phyloP scores from a whole-genome alignment of 257 asterid genomes.

The Solanum dulcamara region DNA sequence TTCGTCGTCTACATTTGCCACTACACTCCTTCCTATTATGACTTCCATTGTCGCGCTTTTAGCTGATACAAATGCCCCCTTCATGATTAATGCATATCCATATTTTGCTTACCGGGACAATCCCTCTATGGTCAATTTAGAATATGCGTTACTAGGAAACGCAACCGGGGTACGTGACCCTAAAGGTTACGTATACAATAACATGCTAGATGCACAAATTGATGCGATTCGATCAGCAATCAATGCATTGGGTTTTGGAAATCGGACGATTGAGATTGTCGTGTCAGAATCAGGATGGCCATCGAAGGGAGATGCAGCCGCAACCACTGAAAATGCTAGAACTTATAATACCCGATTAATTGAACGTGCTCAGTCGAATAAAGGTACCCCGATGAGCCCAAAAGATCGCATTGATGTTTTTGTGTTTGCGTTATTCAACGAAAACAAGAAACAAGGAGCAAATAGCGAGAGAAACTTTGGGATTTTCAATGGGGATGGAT shows the following conservation, averaged over 20 bases:
- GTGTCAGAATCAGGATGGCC: constrained; percentile 78
- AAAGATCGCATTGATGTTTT: constrained; percentile 28
- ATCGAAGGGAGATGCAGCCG: constrained; percentile 37
- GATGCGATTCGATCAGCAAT: constrained; percentile 50
- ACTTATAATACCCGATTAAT: constrained; percentile 31
- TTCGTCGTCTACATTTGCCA: constrained; percentile 43
- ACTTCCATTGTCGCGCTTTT: constrained; percentile 39
- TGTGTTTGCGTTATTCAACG: constrained; percentile 48
- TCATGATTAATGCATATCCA: constrained; percentile 61
- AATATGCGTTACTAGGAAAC: constrained; percentile 41
- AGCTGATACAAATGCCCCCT: constrained; percentile 40
- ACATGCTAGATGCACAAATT: constrained; percentile 59
- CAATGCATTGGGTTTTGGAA: constrained; percentile 25
- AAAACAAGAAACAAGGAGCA: constrained; percentile 46
- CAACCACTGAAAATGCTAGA: constrained; percentile 39
- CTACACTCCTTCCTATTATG: constrained; percentile 41
- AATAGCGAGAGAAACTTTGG: constrained; percentile 54
- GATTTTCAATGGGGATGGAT: constrained; percentile 35
- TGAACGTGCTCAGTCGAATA: constrained; percentile 22
- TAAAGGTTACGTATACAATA: constrained; percentile 31
- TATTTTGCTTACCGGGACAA: constrained; percentile 54
- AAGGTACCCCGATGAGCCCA: constrained; percentile 54
- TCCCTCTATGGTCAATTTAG: constrained; percentile 20
- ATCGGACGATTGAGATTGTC: constrained; percentile 19
- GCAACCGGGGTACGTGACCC: constrained; percentile 30